Evolutionary conservation across 176 grass and related monocot species (phyloP).

Genomic region (Oryza rufipogon): DNA sequence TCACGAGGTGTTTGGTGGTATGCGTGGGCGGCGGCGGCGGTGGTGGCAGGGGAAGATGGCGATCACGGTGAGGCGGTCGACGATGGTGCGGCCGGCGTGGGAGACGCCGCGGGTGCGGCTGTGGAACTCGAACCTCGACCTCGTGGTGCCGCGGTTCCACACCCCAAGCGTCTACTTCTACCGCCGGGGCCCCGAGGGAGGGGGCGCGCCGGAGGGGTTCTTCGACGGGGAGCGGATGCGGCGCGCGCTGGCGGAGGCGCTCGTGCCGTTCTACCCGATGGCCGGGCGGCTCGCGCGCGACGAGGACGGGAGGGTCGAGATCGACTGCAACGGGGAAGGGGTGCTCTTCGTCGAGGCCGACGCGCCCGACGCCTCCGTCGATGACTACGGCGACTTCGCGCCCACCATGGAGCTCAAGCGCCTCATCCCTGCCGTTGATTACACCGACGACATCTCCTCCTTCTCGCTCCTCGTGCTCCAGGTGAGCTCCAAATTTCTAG

Average conservation of each 20-base stretch:
- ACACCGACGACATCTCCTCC: slow-evolving; percentile 75
- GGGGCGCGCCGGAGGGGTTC: slow-evolving; percentile 32
- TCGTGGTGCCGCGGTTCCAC: slow-evolving; percentile 85
- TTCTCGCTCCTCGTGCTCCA: slow-evolving; percentile 86
- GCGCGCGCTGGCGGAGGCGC: slow-evolving; percentile 59
- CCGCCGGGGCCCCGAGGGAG: slow-evolving; percentile 22
- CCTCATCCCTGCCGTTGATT: slow-evolving; percentile 76
- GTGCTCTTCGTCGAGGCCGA: slow-evolving; percentile 90
- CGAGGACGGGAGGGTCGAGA: slow-evolving; percentile 82
- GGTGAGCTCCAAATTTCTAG: slow-evolving; percentile 40
- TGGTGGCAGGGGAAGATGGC: slow-evolving; percentile 38
- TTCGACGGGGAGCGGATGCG: slow-evolving; percentile 63
- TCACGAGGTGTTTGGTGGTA: slow-evolving; percentile 20
- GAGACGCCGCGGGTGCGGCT: slow-evolving; percentile 58
- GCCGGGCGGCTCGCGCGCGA: slow-evolving; percentile 75
- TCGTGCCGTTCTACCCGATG: slow-evolving; percentile 87
- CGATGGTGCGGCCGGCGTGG: slow-evolving; percentile 71
- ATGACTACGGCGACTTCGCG: slow-evolving; percentile 85
- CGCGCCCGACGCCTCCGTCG: slow-evolving; percentile 45
- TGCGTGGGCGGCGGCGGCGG: neutral
- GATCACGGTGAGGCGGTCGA: slow-evolving; percentile 60
- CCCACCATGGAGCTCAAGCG: slow-evolving; percentile 83
- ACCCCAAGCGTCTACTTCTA: slow-evolving; percentile 95
- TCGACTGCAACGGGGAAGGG: slow-evolving; percentile 73
- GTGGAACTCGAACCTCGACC: slow-evolving; percentile 88